Percentiles rank a stretch among this genome's conserved stretches.
Conservation (phyloP, 257 asterid genomes). For the Perilla frutescens region DNA sequence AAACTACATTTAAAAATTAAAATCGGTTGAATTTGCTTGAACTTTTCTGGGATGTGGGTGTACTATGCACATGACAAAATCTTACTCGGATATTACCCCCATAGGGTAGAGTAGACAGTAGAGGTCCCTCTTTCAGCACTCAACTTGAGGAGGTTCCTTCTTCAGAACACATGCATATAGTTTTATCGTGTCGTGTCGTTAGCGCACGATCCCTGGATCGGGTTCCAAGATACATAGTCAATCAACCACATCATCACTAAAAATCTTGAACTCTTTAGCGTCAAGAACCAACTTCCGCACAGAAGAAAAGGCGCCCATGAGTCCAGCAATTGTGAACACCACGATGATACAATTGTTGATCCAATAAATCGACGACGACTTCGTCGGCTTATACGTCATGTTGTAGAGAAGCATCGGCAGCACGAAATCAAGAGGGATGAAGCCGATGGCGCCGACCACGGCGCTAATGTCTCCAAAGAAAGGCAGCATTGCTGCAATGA, state of each 20-base stretch:
- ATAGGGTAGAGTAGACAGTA: no score
- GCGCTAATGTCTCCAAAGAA: slow-evolving; percentile 96
- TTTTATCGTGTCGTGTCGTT: no score
- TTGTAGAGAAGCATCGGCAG: slow-evolving; percentile 97
- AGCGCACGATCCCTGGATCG: no score
- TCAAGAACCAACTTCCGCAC: slow-evolving; percentile 76
- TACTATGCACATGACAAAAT: no score
- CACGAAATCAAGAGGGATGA: slow-evolving; percentile 91
- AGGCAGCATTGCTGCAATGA: slow-evolving; percentile 92
- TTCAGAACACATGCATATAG: no score
- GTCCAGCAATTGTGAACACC: slow-evolving; percentile 75
- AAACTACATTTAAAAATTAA: no score
- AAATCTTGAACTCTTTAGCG: slow-evolving; percentile 76
- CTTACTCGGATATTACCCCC: no score
- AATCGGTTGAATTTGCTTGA: no score
- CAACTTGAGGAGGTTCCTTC: no score
- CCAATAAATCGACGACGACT: slow-evolving; percentile 64
- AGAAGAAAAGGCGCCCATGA: slow-evolving; percentile 82
- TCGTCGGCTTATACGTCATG: slow-evolving; percentile 70
- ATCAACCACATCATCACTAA: slow-evolving; percentile 75
- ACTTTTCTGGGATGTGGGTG: no score
- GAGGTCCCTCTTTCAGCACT: no score
- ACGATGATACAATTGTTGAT: slow-evolving; percentile 65
- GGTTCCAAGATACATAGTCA: slow-evolving; percentile 36
- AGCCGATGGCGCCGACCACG: slow-evolving; percentile 93